phyloP scores from a whole-genome alignment of 345 rosid species.

The Microthlaspi erraticum region DNA sequence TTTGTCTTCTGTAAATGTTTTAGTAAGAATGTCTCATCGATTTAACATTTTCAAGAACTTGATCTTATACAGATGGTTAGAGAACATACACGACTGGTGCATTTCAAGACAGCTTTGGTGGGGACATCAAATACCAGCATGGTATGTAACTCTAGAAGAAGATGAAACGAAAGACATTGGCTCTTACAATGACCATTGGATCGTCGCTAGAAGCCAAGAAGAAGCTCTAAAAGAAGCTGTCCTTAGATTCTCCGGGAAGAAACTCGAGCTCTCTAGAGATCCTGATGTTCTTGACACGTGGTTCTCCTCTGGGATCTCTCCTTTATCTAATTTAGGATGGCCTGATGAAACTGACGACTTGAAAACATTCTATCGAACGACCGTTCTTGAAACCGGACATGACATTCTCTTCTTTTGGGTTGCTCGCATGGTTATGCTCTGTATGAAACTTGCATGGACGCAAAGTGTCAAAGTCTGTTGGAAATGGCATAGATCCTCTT shows the following conservation, averaged over 20 bases:
- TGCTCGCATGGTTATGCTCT: constrained; percentile 96
- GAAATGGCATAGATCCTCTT: constrained; percentile 93
- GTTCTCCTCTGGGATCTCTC: constrained; percentile 91
- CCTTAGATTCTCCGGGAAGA: constrained; percentile 64
- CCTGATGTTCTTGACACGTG: constrained; percentile 98
- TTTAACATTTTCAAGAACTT: constrained; percentile 30
- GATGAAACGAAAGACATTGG: constrained; percentile 79
- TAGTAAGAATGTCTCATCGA: too few relatives aligned
- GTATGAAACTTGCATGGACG: constrained; percentile 83
- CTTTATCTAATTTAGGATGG: constrained; percentile 88
- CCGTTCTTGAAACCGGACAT: constrained; percentile 95
- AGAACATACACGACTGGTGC: constrained; percentile 89
- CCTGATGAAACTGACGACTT: constrained; percentile 90
- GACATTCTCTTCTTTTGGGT: constrained; percentile 98
- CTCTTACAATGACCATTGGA: constrained; percentile 82
- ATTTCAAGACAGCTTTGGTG: constrained; percentile 95
- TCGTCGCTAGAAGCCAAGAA: constrained; percentile 74
- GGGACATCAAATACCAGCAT: constrained; percentile 92
- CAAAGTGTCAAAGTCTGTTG: constrained; percentile 92
- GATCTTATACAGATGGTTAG: constrained; percentile 83
- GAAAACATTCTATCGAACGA: constrained; percentile 85
- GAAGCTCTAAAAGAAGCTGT: constrained; percentile 68
- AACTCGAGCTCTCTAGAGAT: constrained; percentile 75
- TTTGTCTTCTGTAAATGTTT: too few relatives aligned
- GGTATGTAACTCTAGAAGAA: constrained; percentile 76